These are phyloP conservation scores for Leccinum boreale DNA, from an alignment of 768 basidiomycete species.

Conservation along the genomic window DNA sequence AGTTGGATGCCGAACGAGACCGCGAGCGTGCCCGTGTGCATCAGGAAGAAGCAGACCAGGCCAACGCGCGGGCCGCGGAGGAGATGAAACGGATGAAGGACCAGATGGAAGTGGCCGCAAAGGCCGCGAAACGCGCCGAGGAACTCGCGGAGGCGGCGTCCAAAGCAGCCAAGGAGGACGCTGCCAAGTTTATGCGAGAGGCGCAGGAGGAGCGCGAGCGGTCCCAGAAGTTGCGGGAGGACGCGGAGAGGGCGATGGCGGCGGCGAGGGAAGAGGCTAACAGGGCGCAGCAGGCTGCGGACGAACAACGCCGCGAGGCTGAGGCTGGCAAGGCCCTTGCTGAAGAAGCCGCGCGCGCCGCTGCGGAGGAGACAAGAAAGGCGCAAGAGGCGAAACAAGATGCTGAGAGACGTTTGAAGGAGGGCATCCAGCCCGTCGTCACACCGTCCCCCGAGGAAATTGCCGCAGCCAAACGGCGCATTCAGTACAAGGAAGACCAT, in stretches of 20 bases:
- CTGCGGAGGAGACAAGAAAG: too few species aligned
- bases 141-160: constrained; percentile 4
- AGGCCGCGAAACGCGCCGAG: not conserved
- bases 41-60: not conserved
- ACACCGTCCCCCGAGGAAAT: too few species aligned
- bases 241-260: constrained; percentile 3
- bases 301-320: too few species aligned
- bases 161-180: constrained; percentile 8
- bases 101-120: constrained; percentile 8
- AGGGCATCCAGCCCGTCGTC: too few species aligned
- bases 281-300: too few species aligned
- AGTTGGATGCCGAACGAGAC: not conserved
- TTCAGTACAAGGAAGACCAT: too few species aligned
- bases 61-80: not conserved
- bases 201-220: constrained; percentile 4
- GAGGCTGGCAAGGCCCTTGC: too few species aligned
- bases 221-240: constrained; percentile 1
- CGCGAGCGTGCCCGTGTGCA: not conserved
- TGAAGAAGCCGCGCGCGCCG: too few species aligned
- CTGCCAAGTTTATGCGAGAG: not conserved
- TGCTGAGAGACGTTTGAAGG: too few species aligned
- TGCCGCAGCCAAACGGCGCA: too few species aligned
- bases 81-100: not conserved
- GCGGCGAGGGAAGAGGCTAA: constrained; percentile 5
- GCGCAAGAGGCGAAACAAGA: too few species aligned